These are phyloP conservation scores for Filosporella fistucella DNA, from an alignment of 495 filamentous ascomycete species.

Conservation along the genomic window DNA sequence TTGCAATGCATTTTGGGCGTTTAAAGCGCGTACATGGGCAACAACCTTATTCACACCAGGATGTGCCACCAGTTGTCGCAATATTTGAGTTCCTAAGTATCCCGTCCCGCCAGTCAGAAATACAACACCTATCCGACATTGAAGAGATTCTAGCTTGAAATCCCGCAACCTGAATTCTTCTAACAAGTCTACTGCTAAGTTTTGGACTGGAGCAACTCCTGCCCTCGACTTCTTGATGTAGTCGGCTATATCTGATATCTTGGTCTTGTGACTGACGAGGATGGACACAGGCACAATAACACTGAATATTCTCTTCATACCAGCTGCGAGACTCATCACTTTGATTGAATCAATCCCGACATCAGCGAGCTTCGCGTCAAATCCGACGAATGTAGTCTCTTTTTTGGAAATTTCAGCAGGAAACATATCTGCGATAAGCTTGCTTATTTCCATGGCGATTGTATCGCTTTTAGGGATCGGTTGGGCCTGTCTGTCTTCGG, in stretches of 20 bases:
- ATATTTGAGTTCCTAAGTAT: constrained; percentile 78
- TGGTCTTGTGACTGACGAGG: not conserved
- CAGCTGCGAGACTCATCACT: not conserved
- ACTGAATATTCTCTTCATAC: not conserved
- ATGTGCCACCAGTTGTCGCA: constrained; percentile 65
- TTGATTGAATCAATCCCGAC: not conserved
- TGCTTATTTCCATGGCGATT: not conserved
- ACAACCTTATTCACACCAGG: constrained; percentile 54
- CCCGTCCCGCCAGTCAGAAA: constrained; percentile 89
- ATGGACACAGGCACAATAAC: not conserved
- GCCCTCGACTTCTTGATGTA: not conserved
- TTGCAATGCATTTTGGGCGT: constrained; percentile 37
- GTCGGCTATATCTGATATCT: not conserved
- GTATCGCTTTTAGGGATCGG: not conserved
- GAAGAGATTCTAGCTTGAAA: not conserved
- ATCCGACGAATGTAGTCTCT: not conserved
- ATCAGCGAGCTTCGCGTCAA: not conserved
- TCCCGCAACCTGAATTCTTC: not conserved
- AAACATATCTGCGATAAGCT: not conserved
- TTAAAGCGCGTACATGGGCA: constrained; percentile 65
- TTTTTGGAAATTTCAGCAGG: not conserved
- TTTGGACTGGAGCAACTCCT: not conserved
- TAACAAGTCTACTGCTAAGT: not conserved
- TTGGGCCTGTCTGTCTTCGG: not conserved
- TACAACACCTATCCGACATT: not conserved